Conservation (phyloP, 305 asterid species). For the Fraxinus sp. region DNA sequence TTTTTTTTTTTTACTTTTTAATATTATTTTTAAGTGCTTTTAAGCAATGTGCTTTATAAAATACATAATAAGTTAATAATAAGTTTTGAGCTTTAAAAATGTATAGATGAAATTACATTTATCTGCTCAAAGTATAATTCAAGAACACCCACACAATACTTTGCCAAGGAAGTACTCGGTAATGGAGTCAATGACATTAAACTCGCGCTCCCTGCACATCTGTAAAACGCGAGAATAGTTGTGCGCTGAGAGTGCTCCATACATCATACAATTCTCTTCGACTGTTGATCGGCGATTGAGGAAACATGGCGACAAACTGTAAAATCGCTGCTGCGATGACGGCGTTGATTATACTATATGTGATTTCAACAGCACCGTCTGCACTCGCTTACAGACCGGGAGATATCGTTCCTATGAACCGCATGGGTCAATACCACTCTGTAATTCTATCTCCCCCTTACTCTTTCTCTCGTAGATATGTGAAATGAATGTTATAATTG, state of each 20-base stretch:
- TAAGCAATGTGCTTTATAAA: no score
- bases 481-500: slow-evolving; percentile 14
- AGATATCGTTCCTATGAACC: slow-evolving; percentile 87
- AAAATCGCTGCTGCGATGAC: slow-evolving; percentile 28
- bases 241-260: background rate
- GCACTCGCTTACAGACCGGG: slow-evolving; percentile 79
- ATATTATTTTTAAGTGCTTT: no score
- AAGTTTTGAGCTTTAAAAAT: no score
- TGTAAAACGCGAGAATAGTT: background rate
- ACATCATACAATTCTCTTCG: background rate
- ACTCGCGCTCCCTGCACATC: background rate
- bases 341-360: slow-evolving; percentile 35
- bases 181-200: no score
- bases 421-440: slow-evolving; percentile 91
- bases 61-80: no score
- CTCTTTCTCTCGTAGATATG: background rate
- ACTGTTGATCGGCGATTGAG: slow-evolving; percentile 27
- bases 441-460: slow-evolving; percentile 34
- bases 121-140: no score
- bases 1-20: no score
- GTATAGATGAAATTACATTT: no score
- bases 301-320: slow-evolving; percentile 43
- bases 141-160: no score
- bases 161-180: no score
- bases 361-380: slow-evolving; percentile 36